Evolutionary conservation across 208 protist genomes (phyloP).

Genomic region (Leptomonas seymouri): DNA sequence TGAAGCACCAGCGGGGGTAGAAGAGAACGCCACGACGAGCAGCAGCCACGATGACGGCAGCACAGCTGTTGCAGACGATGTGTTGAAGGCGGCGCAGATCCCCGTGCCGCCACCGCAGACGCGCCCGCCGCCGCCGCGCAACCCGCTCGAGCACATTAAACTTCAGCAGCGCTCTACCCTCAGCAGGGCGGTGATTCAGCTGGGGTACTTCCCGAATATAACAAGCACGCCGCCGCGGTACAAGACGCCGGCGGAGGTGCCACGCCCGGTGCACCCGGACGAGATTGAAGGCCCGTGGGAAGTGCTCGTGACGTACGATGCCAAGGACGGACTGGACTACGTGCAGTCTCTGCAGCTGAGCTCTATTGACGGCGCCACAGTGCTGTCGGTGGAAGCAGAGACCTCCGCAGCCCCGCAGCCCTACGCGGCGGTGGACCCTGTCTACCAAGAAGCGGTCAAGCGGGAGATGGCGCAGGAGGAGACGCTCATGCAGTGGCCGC

Average conservation of each 20-base stretch:
- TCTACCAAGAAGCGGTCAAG: slow-evolving; percentile 78
- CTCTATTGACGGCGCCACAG: slow-evolving; percentile 66
- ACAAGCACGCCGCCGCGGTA: slow-evolving; percentile 54
- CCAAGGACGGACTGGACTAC: slow-evolving; percentile 65
- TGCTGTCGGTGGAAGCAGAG: slow-evolving; percentile 51
- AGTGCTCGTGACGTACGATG: slow-evolving; percentile 80
- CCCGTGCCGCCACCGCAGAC: slow-evolving; percentile 68
- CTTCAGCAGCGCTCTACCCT: slow-evolving; percentile 62
- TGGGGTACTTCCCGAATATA: slow-evolving; percentile 88
- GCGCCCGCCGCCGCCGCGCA: slow-evolving; percentile 48
- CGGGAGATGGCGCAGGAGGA: slow-evolving; percentile 77
- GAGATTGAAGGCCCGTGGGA: slow-evolving; percentile 92
- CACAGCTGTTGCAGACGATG: not conserved
- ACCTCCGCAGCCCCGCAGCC: slow-evolving; percentile 46
- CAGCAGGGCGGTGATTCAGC: slow-evolving; percentile 72
- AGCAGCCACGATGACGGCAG: not conserved
- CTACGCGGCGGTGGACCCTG: slow-evolving; percentile 59
- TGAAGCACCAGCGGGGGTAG: no score
- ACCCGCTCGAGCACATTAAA: slow-evolving; percentile 79
- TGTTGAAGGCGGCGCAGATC: slow-evolving; percentile 57
- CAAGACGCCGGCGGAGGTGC: slow-evolving; percentile 43
- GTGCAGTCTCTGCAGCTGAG: slow-evolving; percentile 64
- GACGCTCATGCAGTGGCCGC: slow-evolving; percentile 87
- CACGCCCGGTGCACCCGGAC: slow-evolving; percentile 85
- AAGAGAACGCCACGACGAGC: not conserved